Percentiles rank a stretch among this genome's conserved stretches.
phyloP scores from a whole-genome alignment of 106 monocot genomes.

The Allium fistulosum region DNA sequence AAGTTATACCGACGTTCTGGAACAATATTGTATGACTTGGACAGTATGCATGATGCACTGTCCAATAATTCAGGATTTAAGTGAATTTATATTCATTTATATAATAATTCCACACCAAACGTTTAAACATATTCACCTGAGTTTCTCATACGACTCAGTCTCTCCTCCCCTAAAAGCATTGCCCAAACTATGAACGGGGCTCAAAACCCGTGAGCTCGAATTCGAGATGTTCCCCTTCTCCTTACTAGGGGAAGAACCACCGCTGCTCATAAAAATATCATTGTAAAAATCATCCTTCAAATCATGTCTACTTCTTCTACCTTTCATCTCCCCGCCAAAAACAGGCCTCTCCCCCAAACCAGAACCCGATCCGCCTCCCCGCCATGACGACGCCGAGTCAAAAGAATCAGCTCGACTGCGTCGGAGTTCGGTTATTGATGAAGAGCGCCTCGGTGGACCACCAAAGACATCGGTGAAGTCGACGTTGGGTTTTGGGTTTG shows the following conservation, averaged over 20 bases:
- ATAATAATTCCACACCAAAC: too few species aligned
- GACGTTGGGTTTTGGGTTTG: constrained; percentile 9
- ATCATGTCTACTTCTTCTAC: constrained; percentile 18
- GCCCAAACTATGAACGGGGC: constrained; percentile 14
- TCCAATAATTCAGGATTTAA: too few species aligned
- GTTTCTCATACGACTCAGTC: too few species aligned
- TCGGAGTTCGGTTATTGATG: constrained; percentile 16
- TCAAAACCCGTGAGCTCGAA: constrained; percentile 39
- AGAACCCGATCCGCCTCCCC: constrained; percentile 13
- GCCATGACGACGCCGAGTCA: constrained; percentile 9
- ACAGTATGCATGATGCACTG: too few species aligned
- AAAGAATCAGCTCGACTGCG: constrained; percentile 27
- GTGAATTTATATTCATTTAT: too few species aligned
- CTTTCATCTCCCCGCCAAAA: constrained; percentile 40
- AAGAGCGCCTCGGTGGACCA: constrained; percentile 37
- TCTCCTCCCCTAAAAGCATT: too few species aligned
- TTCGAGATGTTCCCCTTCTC: constrained; percentile 22
- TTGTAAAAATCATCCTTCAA: constrained; percentile 43
- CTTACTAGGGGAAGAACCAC: constrained; percentile 34
- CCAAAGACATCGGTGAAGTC: constrained; percentile 69
- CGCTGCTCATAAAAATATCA: constrained; percentile 47
- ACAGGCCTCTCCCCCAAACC: constrained; percentile 48
- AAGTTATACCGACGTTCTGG: too few species aligned
- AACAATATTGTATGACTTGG: too few species aligned
- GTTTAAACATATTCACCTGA: too few species aligned